These are phyloP conservation scores for Aspergillus sclerotioniger DNA, from an alignment of 495 filamentous ascomycete genomes.

Conservation along the genomic window DNA sequence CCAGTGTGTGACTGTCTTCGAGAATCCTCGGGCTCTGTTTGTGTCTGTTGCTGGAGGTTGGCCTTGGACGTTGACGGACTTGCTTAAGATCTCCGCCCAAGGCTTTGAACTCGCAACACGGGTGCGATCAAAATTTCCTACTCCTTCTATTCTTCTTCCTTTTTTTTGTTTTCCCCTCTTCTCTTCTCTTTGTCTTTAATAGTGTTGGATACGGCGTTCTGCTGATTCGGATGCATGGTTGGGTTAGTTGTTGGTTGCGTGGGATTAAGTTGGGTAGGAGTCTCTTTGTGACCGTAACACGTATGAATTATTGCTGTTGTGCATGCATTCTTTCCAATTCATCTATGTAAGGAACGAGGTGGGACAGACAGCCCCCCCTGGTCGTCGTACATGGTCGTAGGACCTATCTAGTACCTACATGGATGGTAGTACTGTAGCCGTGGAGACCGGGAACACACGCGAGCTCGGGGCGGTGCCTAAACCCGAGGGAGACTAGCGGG, in stretches of 20 bases:
- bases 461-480: too few species aligned
- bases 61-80: constrained; percentile 6
- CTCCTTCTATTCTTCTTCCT: background rate
- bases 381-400: too few species aligned
- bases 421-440: too few species aligned
- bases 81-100: background rate
- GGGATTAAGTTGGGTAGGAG: constrained; percentile 6
- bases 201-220: constrained; percentile 5
- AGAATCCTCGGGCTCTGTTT: background rate
- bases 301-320: background rate
- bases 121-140: background rate
- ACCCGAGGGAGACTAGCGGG: background rate
- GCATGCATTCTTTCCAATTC: background rate
- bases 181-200: constrained; percentile 1
- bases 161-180: constrained; percentile 1
- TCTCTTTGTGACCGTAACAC: background rate
- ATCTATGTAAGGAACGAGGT: background rate
- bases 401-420: too few species aligned
- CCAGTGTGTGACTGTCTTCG: background rate
- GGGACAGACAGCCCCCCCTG: too few species aligned
- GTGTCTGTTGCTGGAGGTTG: constrained; percentile 5
- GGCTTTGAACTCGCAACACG: constrained; percentile 8
- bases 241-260: background rate
- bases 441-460: too few species aligned
- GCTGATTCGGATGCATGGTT: constrained; percentile 2